Percentiles rank a stretch among this genome's conserved stretches.
Evolutionary conservation across 208 protist genomes (phyloP).

Genomic region (Phytomonas serpens): DNA sequence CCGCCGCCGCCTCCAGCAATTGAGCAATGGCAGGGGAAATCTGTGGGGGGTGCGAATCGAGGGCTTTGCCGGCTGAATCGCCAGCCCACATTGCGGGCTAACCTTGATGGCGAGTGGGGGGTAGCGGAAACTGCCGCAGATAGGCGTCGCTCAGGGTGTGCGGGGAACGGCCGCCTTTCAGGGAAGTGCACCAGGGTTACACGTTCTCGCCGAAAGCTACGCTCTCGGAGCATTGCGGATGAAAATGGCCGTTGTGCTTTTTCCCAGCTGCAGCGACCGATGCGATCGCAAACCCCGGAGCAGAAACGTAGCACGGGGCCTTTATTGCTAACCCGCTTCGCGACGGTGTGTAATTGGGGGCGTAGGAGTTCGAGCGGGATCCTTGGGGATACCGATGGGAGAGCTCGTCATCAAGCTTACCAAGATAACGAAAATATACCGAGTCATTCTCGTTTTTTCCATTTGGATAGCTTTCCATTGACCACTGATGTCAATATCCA

Average conservation of each 20-base stretch:
- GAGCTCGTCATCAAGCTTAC: neutral
- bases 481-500: neutral
- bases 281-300: neutral
- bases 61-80: neutral
- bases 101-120: neutral
- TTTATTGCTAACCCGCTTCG: neutral
- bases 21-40: neutral
- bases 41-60: neutral
- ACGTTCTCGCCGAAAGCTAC: neutral
- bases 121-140: too few relatives aligned
- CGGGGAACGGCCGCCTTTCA: too few relatives aligned
- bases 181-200: too few relatives aligned
- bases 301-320: too few relatives aligned
- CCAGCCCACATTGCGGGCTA: neutral
- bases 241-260: too few relatives aligned
- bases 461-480: neutral
- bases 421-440: neutral
- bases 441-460: neutral
- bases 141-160: too few relatives aligned
- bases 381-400: neutral
- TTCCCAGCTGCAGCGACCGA: too few relatives aligned
- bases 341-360: neutral
- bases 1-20: neutral
- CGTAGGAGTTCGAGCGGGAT: neutral
- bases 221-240: neutral